These are phyloP conservation scores for Asterochloris sp. DNA, from an alignment of 139 green algal genomes.

Conservation along the genomic window DNA sequence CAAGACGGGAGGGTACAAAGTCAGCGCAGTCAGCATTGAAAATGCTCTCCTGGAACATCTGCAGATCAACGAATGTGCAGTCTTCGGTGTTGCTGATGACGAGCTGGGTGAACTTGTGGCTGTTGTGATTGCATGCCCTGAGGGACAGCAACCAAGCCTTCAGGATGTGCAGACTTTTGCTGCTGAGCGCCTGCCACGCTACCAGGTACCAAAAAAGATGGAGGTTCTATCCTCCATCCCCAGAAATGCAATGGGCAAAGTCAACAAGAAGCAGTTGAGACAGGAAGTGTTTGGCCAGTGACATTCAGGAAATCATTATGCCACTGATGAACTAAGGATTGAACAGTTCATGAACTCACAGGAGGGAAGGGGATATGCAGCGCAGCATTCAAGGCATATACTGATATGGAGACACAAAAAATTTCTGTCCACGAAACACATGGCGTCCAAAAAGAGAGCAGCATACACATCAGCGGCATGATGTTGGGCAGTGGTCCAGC, in stretches of 20 bases:
- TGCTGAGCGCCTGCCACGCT: conserved; percentile 49
- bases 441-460: too few species aligned
- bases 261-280: conserved; percentile 87
- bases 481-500: too few species aligned
- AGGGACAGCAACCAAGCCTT: conserved; percentile 8
- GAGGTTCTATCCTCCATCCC: conserved; percentile 62
- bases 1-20: conserved; percentile 91
- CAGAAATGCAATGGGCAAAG: conserved; percentile 96
- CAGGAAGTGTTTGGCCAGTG: conserved; percentile 5
- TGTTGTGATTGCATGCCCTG: conserved; percentile 11
- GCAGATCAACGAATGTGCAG: conserved; percentile 67
- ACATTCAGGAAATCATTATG: too few species aligned
- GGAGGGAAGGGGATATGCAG: too few species aligned
- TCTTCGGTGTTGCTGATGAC: conserved; percentile 82
- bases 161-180: conserved; percentile 30
- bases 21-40: conserved; percentile 85
- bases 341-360: too few species aligned
- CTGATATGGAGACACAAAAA: too few species aligned
- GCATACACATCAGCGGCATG: too few species aligned
- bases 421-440: too few species aligned
- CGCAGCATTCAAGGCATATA: too few species aligned
- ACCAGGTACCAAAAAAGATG: conserved; percentile 67
- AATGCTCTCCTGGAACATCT: conserved; percentile 71
- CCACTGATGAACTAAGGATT: too few species aligned
- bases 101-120: conserved; percentile 62